These are phyloP conservation scores for Mycena leptocephala DNA, from an alignment of 768 basidiomycete species.

Conservation along the genomic window DNA sequence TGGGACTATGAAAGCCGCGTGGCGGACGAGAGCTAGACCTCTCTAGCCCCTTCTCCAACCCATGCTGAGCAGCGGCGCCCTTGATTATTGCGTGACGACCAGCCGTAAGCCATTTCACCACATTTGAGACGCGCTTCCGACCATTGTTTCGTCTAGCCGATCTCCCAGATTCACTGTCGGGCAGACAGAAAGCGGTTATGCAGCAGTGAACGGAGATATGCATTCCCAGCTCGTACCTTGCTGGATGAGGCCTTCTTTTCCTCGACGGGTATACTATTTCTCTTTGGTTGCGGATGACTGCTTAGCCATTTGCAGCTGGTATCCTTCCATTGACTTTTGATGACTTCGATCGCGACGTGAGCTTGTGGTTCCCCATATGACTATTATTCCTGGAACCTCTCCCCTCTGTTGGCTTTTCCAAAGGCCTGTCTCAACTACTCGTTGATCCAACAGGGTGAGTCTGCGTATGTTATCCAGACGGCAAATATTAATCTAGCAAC, in stretches of 20 bases:
- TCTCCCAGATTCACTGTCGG: neutral
- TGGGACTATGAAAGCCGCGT: neutral
- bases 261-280: neutral
- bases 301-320: neutral
- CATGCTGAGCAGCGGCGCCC: neutral
- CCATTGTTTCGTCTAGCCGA: neutral
- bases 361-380: neutral
- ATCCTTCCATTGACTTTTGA: neutral
- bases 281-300: neutral
- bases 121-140: neutral
- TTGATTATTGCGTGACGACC: neutral
- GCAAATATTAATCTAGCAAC: too few relatives aligned
- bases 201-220: neutral
- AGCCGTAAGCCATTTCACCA: neutral
- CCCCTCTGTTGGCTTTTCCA: too few relatives aligned
- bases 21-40: neutral
- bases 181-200: constrained; percentile 5
- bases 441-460: too few relatives aligned
- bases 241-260: neutral
- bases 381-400: neutral
- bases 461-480: too few relatives aligned
- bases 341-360: neutral
- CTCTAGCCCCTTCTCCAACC: neutral
- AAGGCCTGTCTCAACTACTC: too few relatives aligned
- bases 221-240: neutral